Evolutionary conservation across 2,329 filamentous ascomycete species (phyloP).

Genomic region (Sporothrix variecibatus): DNA sequence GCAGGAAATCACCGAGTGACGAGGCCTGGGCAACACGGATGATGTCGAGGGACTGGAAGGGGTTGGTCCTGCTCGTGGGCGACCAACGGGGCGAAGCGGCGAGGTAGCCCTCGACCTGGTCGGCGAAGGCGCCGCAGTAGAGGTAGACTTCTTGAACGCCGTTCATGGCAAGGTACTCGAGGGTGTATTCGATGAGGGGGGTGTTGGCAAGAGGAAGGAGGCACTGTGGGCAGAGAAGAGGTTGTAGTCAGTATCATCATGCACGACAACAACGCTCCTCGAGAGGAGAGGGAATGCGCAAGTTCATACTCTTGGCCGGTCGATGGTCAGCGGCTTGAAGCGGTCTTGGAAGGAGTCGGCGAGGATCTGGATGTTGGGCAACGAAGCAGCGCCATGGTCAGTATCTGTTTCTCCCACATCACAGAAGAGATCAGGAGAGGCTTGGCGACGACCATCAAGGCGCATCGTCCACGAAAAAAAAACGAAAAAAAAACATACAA

Average conservation of each 20-base stretch:
- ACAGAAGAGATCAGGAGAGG: background rate
- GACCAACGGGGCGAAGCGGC: conserved; percentile 72
- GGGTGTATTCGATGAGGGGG: conserved; percentile 94
- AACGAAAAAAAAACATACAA: conserved; percentile 47
- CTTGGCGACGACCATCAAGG: background rate
- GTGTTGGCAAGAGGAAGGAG: conserved; percentile 90
- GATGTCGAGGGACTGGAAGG: conserved; percentile 80
- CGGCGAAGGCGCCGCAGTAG: conserved; percentile 84
- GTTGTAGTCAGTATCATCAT: background rate
- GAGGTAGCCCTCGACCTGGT: conserved; percentile 86
- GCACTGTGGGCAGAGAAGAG: conserved; percentile 59
- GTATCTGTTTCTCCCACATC: background rate
- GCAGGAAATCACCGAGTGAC: conserved; percentile 90
- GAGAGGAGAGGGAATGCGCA: background rate
- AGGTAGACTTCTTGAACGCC: conserved; percentile 93
- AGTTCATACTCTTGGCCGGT: conserved; percentile 74
- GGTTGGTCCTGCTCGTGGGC: conserved; percentile 53
- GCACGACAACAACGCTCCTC: background rate
- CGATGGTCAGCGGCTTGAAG: conserved; percentile 85
- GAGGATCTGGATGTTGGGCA: conserved; percentile 64
- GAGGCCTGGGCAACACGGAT: conserved; percentile 80
- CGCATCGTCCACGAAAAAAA: background rate
- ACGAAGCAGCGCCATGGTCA: conserved; percentile 31
- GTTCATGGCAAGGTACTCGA: conserved; percentile 93
- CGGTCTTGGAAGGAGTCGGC: conserved; percentile 93